Conservation (phyloP, 2,329 filamentous ascomycete species). For the Diplodia corticola region DNA sequence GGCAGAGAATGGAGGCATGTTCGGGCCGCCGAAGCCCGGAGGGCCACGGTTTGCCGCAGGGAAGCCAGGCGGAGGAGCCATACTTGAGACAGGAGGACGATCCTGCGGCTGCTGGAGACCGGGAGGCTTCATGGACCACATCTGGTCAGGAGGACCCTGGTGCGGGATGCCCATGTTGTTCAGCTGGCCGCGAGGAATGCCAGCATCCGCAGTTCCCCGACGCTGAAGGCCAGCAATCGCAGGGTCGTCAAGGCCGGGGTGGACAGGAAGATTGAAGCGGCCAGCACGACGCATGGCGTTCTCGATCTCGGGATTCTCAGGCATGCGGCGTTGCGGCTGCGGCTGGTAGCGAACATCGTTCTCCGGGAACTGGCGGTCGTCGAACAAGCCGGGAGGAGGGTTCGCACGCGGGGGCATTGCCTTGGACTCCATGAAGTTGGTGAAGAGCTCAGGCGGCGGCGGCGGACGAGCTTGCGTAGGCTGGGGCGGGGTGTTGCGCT, state of each 20-base stretch:
- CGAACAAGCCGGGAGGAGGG: constrained; percentile 42
- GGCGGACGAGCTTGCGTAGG: constrained; percentile 25
- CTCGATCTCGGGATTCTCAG: constrained; percentile 34
- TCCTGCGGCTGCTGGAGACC: constrained; percentile 16
- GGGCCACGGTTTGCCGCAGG: constrained; percentile 18
- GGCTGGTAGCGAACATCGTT: constrained; percentile 20
- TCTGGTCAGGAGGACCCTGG: constrained; percentile 37
- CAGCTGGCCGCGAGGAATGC: constrained; percentile 34
- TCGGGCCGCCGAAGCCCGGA: constrained; percentile 17
- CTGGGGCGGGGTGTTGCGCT: constrained; percentile 40
- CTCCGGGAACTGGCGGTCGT: constrained; percentile 30
- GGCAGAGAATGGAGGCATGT: constrained; percentile 32
- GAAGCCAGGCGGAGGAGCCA: constrained; percentile 20
- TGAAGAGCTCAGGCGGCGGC: constrained; percentile 31
- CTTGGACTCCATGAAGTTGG: constrained; percentile 32
- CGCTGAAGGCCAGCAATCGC: constrained; percentile 37
- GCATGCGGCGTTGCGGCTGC: constrained; percentile 31
- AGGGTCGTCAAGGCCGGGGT: constrained; percentile 32
- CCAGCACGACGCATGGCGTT: constrained; percentile 34
- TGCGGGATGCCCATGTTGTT: constrained; percentile 46
- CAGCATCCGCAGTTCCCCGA: constrained; percentile 37
- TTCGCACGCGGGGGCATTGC: constrained; percentile 37
- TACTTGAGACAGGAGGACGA: constrained; percentile 15
- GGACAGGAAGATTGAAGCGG: constrained; percentile 29
- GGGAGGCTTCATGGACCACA: constrained; percentile 22